A percentile compares a stretch with the other conserved stretches of the same genome.
phyloP scores from a whole-genome alignment of 495 filamentous ascomycete genomes.

The Hyaloscypha hepaticicola region DNA sequence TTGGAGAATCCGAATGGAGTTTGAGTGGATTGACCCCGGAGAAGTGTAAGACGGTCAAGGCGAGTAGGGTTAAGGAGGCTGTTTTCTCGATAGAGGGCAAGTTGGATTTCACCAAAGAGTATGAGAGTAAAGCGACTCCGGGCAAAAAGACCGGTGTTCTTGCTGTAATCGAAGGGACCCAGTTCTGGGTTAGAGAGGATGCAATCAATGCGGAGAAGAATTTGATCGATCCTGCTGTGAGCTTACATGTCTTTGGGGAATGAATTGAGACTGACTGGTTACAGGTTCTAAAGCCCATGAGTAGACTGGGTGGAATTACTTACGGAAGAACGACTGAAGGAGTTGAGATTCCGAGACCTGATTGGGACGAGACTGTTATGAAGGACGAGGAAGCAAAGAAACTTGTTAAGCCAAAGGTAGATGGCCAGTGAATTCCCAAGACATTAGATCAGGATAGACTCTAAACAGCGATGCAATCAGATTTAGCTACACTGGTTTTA shows the following conservation, averaged over 20 bases:
- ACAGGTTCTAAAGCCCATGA: constrained; percentile 66
- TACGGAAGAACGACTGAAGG: constrained; percentile 71
- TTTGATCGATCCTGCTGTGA: constrained; percentile 61
- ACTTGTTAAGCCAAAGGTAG: constrained; percentile 41
- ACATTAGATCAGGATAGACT: constrained; percentile 5
- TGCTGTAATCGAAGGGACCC: constrained; percentile 78
- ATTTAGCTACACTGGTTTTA: too few relatives aligned
- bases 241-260: constrained; percentile 17
- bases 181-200: constrained; percentile 90
- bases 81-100: constrained; percentile 80
- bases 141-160: constrained; percentile 73
- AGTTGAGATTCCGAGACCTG: constrained; percentile 74
- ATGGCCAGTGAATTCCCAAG: constrained; percentile 33
- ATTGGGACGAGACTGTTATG: constrained; percentile 54
- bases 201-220: constrained; percentile 75
- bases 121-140: constrained; percentile 63
- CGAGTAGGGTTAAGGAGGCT: constrained; percentile 77
- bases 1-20: constrained; percentile 79
- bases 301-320: constrained; percentile 78
- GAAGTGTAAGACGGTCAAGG: constrained; percentile 62
- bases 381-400: constrained; percentile 46
- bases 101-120: constrained; percentile 68
- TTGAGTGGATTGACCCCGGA: constrained; percentile 73
- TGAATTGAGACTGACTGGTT: constrained; percentile 16
- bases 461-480: too few relatives aligned